phyloP scores from a whole-genome alignment of 208 protist genomes.

The Trypanosoma grayi region DNA sequence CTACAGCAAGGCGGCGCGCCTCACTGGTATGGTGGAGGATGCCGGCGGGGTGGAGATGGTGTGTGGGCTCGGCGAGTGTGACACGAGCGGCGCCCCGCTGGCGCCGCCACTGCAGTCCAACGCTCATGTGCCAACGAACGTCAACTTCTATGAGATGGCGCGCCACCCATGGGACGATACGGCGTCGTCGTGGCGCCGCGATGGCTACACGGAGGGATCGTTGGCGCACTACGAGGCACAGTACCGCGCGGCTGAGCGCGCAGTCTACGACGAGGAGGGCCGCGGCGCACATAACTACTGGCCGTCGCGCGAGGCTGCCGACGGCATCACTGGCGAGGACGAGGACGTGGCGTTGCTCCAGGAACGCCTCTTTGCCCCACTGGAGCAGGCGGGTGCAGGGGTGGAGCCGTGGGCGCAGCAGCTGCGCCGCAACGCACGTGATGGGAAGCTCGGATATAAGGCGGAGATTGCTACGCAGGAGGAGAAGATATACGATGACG shows the following conservation, averaged over 20 bases:
- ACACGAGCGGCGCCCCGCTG: slow-evolving; percentile 37
- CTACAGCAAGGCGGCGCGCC: slow-evolving; percentile 51
- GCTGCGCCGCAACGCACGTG: slow-evolving; percentile 61
- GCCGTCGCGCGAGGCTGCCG: slow-evolving; percentile 62
- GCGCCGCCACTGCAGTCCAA: slow-evolving; percentile 53
- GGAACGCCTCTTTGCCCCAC: slow-evolving; percentile 64
- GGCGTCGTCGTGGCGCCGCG: slow-evolving; percentile 71
- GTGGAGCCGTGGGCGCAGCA: slow-evolving; percentile 82
- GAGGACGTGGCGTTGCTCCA: slow-evolving; percentile 56
- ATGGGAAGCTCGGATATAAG: slow-evolving; percentile 64
- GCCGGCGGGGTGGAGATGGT: slow-evolving; percentile 79
- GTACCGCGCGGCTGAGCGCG: slow-evolving; percentile 77
- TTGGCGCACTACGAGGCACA: slow-evolving; percentile 84
- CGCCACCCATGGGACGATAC: slow-evolving; percentile 88
- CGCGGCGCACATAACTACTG: slow-evolving; percentile 76
- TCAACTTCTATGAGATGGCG: slow-evolving; percentile 93
- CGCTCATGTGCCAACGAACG: slow-evolving; percentile 81
- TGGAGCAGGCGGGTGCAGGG: slow-evolving; percentile 46
- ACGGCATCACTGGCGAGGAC: slow-evolving; percentile 43
- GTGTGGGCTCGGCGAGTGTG: slow-evolving; percentile 60
- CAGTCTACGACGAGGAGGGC: slow-evolving; percentile 71
- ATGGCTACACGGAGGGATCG: slow-evolving; percentile 89
- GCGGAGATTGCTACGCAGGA: slow-evolving; percentile 82
- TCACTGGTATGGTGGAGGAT: slow-evolving; percentile 85
- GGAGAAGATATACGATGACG: slow-evolving; percentile 92